A percentile compares a stretch with the other conserved stretches of the same genome.
phyloP scores from a whole-genome alignment of 73 alveolate species.

The Uronychia binucleata region DNA sequence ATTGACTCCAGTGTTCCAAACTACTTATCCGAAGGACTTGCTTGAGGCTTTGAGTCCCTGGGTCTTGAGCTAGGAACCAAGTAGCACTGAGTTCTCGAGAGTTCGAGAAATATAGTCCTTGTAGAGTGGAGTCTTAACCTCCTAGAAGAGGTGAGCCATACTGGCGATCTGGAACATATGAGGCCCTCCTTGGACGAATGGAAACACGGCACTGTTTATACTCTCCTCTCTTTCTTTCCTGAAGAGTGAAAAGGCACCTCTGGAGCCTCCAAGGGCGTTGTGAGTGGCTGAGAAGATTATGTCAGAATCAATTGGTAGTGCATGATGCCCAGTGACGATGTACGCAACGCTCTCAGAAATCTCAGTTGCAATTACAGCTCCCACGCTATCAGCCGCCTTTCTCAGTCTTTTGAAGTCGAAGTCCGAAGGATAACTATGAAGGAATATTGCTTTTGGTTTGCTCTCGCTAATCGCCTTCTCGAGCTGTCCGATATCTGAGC shows the following conservation, averaged over 20 bases:
- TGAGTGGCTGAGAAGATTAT: constrained; percentile 72
- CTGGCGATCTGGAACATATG: constrained; percentile 65
- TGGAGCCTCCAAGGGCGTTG: constrained; percentile 70
- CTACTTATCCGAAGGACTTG: not conserved
- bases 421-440: constrained; percentile 49
- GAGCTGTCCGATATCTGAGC: not conserved
- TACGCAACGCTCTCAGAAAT: constrained; percentile 68
- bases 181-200: constrained; percentile 75
- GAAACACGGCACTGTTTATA: constrained; percentile 69
- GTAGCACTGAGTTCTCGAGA: constrained; percentile 44
- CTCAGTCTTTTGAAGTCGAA: constrained; percentile 62
- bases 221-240: constrained; percentile 52
- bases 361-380: constrained; percentile 64
- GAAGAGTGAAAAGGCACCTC: constrained; percentile 64
- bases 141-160: constrained; percentile 66
- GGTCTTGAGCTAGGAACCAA: constrained; percentile 20
- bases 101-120: constrained; percentile 41
- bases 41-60: constrained; percentile 10
- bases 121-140: constrained; percentile 41
- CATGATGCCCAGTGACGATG: constrained; percentile 56
- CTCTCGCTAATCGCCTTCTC: not conserved
- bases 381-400: constrained; percentile 55
- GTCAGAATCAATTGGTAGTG: constrained; percentile 70
- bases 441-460: not conserved
- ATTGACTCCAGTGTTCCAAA: not conserved